Base-by-base conservation (phyloP, 2,329 filamentous ascomycete species). In the Fusarium sterilihyphosum region DNA sequence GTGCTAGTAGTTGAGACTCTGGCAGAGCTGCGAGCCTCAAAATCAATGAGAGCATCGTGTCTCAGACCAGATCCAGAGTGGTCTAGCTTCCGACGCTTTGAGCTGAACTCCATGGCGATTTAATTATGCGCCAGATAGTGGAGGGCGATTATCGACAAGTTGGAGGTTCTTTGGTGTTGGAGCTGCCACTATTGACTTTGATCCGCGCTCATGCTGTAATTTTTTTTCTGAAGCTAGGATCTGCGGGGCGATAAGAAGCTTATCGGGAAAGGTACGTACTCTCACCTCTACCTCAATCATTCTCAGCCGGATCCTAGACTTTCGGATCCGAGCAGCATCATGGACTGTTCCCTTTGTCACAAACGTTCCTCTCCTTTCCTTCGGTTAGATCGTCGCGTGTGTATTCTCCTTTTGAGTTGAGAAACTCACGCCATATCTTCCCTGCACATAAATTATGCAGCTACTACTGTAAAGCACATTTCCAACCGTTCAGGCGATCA, bases 61-160 rank as follows among this genome's bases (percentile, higher is more conserved):
- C 79, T 80, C 46, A 84, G 50, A 52, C 81, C 80, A 41, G 77
- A 73, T 63, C 80, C 80, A 41, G 75, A 75, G 70, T 87, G 85
- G 31, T 82, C 83, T 37, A 87, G 79, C 78, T 88, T 88, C 56
- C 86, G 85, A 67, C 87, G 82, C 77, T 88, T 88, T 26, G 84
- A 83, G 65, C 78, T 84, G 31, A 81, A 82, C 72, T 87, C 86
- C 87, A 88, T 88, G 65, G 35, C 67, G 65, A 56, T 61, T 47
- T 40, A 65, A 53, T 49, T 56, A 47, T 59, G 59, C 47, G 59
- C 69, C 65, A 59, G 35, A 43, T 70, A 53, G 56, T 56, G 44
- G 49, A 63, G 60, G 65, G 54, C 56, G 56, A 54, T 69, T 67
- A 35, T 60, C 56, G 67, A 71, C 68, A 54, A 59, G 52, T 43